Evolutionary conservation across 257 asterid species (phyloP).

Genomic region (Solanum sejunctum): DNA sequence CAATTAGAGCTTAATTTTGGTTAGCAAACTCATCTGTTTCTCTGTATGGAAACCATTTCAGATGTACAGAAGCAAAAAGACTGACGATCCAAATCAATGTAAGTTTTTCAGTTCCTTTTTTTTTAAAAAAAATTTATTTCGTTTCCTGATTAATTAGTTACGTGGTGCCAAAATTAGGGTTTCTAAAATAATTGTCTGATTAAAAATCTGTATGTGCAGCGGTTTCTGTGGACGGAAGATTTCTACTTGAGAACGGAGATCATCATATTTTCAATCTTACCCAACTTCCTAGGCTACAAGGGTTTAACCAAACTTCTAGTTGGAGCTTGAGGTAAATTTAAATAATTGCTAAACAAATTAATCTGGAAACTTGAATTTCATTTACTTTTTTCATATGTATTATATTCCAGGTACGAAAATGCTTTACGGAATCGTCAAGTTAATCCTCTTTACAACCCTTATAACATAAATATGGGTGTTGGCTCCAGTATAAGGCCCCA

Average conservation of each 20-base stretch:
- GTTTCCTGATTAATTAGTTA: neutral
- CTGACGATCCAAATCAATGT: conserved; percentile 90
- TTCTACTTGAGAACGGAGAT: conserved; percentile 59
- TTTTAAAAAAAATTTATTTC: neutral
- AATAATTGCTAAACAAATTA: neutral
- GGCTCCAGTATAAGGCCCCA: neutral
- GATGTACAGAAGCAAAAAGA: conserved; percentile 98
- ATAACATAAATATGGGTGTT: conserved; percentile 10
- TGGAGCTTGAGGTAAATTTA: conserved; percentile 32
- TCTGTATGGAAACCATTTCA: conserved; percentile 1
- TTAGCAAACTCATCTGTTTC: neutral
- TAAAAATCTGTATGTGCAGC: neutral
- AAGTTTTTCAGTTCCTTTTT: neutral
- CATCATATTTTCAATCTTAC: conserved; percentile 61
- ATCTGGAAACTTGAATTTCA: neutral
- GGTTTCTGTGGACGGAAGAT: conserved; percentile 46
- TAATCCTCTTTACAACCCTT: conserved; percentile 27
- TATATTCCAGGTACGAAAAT: neutral
- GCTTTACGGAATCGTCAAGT: conserved; percentile 17
- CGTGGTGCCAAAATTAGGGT: conserved; percentile 16
- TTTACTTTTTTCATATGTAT: neutral
- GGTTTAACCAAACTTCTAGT: conserved; percentile 34
- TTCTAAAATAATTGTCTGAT: neutral
- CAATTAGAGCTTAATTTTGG: neutral
- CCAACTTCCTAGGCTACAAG: conserved; percentile 74